Evolutionary conservation across 2,329 filamentous ascomycete species (phyloP), one percentile per base, ranked within the genome.

Genomic region (Paramyrothecium roridum): DNA sequence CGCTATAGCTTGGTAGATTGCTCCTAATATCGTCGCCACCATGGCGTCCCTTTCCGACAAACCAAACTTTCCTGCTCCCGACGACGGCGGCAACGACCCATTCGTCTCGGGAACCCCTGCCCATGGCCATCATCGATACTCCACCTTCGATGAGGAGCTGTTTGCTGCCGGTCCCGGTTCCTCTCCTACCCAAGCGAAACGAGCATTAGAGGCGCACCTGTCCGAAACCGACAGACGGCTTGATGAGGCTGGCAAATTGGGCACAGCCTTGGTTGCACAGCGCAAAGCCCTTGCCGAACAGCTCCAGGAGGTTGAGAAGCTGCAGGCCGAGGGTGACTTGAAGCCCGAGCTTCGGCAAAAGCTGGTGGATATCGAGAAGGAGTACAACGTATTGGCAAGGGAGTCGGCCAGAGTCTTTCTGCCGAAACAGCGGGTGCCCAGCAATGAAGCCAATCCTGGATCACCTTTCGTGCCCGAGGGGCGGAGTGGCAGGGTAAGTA

Each of bases 341-440:
- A 87, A 88, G 0, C 86, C 90, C 3, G 93, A 96, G 61, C 77
- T 99, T 65, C 90, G 89, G 57, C 83, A 88, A 65, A 92, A 90
- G 73, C 81, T 99, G 53, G 81, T 85, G 16, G 92, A 96, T 59
- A 86, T 99, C 57, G 95, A 99, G 72, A 90, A 86, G 71, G 95
- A 99, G 67, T 98, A 96, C 76, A 93, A 96, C 70, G 93, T 97
- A 68, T 87, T 98, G 49, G 92, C 93, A 13, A 83, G 89, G 59
- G 93, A 98, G 70, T 95, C 90, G 50, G 91, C 93, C 47, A 84
- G 93, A 61, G 92, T 91, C 2, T 93, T 97, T 69, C 76, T 98
- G 57, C 89, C 86, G 34, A 95, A 95, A 63, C 92, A 92, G 70
- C 84, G 91, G 65, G 84, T 91, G 21, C 84, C 89, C 19, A 92